phyloP scores from a whole-genome alignment of 139 green algal genomes.

The Spirogloea muscicola region DNA sequence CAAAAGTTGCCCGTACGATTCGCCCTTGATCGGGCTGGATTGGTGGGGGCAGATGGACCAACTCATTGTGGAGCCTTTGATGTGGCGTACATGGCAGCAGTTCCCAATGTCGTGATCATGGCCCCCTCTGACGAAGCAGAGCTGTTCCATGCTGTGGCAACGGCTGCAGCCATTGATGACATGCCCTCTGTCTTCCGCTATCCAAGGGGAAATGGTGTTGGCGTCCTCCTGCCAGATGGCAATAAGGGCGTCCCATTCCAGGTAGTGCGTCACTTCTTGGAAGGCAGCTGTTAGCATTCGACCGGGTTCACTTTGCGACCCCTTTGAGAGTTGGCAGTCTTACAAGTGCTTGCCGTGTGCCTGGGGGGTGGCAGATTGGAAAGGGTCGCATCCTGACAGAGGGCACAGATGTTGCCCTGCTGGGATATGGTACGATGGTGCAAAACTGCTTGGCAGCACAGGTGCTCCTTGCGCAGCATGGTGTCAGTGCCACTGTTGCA shows the following conservation, averaged over 20 bases:
- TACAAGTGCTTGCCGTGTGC: too few relatives aligned
- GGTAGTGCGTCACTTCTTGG: too few relatives aligned
- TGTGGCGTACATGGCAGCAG: constrained; percentile 62
- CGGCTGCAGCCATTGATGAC: constrained; percentile 85
- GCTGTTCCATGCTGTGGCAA: constrained; percentile 76
- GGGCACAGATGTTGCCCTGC: constrained; percentile 83
- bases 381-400: constrained; percentile 76
- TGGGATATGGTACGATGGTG: constrained; percentile 85
- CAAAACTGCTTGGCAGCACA: constrained; percentile 82
- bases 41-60: constrained; percentile 95
- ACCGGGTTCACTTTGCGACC: too few relatives aligned
- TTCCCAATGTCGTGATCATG: constrained; percentile 98
- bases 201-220: constrained; percentile 91
- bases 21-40: constrained; percentile 93
- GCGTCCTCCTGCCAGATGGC: constrained; percentile 75
- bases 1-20: constrained; percentile 98
- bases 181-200: constrained; percentile 86
- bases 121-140: constrained; percentile 79
- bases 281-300: too few relatives aligned
- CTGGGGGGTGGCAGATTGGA: constrained; percentile 73
- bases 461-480: constrained; percentile 73
- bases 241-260: constrained; percentile 81
- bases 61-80: constrained; percentile 79
- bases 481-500: constrained; percentile 81
- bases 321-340: too few relatives aligned